A percentile compares a stretch with the other conserved stretches of the same genome.
phyloP scores from a whole-genome alignment of 1,284 basidiomycete genomes.

The Trametes versicolor region DNA sequence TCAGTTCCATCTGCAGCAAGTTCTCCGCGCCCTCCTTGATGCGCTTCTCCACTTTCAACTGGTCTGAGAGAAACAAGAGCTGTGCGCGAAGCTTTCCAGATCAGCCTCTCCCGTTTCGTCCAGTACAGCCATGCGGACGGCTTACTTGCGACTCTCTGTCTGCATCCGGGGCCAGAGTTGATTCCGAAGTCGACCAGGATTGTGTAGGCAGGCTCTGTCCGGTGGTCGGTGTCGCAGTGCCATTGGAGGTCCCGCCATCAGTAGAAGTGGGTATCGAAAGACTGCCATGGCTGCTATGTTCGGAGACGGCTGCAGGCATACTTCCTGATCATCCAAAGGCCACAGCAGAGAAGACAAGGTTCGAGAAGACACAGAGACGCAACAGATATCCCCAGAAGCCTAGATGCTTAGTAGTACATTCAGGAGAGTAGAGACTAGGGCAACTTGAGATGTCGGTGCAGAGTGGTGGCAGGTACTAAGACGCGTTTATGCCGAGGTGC shows the following conservation, averaged over 20 bases:
- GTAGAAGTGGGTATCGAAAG: constrained; percentile 27
- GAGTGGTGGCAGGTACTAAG: neutral
- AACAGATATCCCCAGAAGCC: neutral
- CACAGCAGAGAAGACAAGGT: neutral
- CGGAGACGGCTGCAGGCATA: constrained; percentile 22
- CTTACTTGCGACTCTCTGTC: constrained; percentile 28
- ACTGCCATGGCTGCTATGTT: constrained; percentile 23
- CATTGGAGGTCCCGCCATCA: constrained; percentile 24
- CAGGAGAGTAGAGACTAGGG: neutral
- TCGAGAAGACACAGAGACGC: neutral
- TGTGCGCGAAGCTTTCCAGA: constrained; percentile 42
- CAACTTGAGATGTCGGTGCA: neutral
- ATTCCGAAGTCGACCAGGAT: constrained; percentile 21
- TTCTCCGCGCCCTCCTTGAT: constrained; percentile 91
- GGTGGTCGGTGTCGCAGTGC: constrained; percentile 19
- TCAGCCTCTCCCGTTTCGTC: constrained; percentile 4
- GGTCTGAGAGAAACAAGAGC: constrained; percentile 72
- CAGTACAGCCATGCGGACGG: neutral
- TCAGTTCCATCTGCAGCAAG: constrained; percentile 73
- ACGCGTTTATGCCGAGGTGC: constrained; percentile 5
- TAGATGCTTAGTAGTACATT: neutral
- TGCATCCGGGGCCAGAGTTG: constrained; percentile 11
- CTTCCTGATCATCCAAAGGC: neutral
- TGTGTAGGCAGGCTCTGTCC: constrained; percentile 17
- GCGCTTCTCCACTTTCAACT: constrained; percentile 76